phyloP scores from a whole-genome alignment of 2,329 filamentous ascomycete genomes.

The Chrysosporium keratinophilum region DNA sequence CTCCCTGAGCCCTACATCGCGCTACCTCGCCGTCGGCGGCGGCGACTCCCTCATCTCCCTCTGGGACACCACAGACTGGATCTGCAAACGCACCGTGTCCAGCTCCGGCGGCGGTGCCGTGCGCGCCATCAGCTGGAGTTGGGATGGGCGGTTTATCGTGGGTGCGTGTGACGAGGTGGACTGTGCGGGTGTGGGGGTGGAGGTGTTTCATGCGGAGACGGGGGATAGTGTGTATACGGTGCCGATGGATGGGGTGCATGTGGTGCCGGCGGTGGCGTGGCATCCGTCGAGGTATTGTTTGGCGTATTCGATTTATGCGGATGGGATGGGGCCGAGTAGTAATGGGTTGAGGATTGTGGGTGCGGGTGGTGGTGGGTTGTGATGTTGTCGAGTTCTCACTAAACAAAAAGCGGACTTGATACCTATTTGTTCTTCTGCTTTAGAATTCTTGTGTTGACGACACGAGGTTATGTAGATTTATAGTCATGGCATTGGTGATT shows the following conservation, averaged over 20 bases:
- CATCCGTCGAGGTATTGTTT: conserved; percentile 42
- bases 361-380: conserved; percentile 32
- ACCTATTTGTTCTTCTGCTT: not conserved
- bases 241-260: conserved; percentile 29
- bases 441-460: too few species aligned
- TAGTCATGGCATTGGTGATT: too few species aligned
- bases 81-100: conserved; percentile 40
- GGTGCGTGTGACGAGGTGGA: conserved; percentile 40
- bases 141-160: conserved; percentile 41
- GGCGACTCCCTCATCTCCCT: conserved; percentile 42
- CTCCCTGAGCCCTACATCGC: conserved; percentile 37
- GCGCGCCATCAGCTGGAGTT: conserved; percentile 41
- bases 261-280: conserved; percentile 40
- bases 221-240: conserved; percentile 41
- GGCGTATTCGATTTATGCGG: conserved; percentile 39
- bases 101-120: conserved; percentile 38
- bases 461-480: too few species aligned
- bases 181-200: conserved; percentile 35
- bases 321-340: conserved; percentile 30
- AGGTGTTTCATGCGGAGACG: conserved; percentile 43
- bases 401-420: not conserved
- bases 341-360: conserved; percentile 41
- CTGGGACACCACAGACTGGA: conserved; percentile 44
- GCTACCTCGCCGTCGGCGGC: conserved; percentile 41
- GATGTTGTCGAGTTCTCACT: not conserved